phyloP scores from a whole-genome alignment of 2,329 filamentous ascomycete species.

The Endoconidiophora polonica region DNA sequence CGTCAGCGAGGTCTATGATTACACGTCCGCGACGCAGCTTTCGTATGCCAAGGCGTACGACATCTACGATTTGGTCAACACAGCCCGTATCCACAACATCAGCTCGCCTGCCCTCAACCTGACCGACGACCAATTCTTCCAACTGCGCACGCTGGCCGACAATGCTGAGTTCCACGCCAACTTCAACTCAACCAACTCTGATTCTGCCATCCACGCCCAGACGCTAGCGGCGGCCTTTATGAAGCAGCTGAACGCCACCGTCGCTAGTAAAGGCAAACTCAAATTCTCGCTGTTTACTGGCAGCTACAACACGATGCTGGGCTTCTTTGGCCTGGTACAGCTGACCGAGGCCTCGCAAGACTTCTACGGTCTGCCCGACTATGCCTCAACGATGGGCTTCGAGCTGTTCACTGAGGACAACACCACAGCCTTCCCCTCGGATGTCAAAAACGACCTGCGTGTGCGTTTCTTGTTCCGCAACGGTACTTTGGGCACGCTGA shows the following conservation, averaged over 20 bases:
- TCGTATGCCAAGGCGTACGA: conserved; percentile 22
- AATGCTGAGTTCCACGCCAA: conserved; percentile 20
- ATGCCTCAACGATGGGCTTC: conserved; percentile 22
- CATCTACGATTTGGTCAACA: conserved; percentile 23
- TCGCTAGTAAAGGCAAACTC: conserved; percentile 18
- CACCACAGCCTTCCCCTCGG: conserved; percentile 16
- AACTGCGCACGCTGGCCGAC: conserved; percentile 21
- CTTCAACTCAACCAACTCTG: conserved; percentile 19
- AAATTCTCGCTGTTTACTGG: conserved; percentile 22
- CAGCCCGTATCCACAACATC: conserved; percentile 21
- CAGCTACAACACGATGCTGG: conserved; percentile 23
- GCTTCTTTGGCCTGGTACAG: conserved; percentile 20
- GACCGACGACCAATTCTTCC: conserved; percentile 20
- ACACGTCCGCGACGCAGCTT: conserved; percentile 18
- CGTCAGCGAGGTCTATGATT: conserved; percentile 20
- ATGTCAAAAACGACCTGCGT: conserved; percentile 17
- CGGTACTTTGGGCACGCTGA: conserved; percentile 19
- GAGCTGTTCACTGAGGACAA: conserved; percentile 19
- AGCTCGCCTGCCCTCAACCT: conserved; percentile 18
- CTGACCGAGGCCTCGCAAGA: conserved; percentile 17
- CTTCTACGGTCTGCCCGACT: conserved; percentile 21
- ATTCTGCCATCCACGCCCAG: conserved; percentile 19
- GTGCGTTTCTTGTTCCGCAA: conserved; percentile 23
- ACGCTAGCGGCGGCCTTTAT: conserved; percentile 20
- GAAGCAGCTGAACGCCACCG: conserved; percentile 19